phyloP scores from a whole-genome alignment of 2,329 filamentous ascomycete species.

The Curvularia sp. region DNA sequence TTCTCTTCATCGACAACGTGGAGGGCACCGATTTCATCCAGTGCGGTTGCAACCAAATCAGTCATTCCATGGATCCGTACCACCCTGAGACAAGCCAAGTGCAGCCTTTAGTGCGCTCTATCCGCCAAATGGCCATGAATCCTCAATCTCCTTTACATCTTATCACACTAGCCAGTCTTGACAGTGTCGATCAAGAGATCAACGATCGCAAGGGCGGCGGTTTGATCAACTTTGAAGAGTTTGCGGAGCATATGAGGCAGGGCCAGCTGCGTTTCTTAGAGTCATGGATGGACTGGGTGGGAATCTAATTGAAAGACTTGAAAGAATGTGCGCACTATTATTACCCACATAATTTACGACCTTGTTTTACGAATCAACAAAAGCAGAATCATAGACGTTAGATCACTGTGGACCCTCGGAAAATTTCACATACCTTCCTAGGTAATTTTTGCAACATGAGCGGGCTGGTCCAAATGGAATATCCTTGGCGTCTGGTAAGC shows the following conservation, averaged over 20 bases:
- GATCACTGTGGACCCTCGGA: neutral
- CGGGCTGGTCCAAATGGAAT: neutral
- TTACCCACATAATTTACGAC: neutral
- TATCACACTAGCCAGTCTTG: conserved; percentile 59
- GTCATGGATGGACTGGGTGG: conserved; percentile 85
- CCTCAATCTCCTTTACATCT: conserved; percentile 33
- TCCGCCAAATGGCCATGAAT: conserved; percentile 31
- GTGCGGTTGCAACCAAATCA: neutral
- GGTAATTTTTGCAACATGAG: neutral
- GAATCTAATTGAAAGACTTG: conserved; percentile 23
- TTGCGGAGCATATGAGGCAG: conserved; percentile 74
- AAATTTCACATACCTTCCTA: neutral
- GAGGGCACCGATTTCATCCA: conserved; percentile 3
- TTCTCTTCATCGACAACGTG: conserved; percentile 17
- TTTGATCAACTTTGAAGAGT: conserved; percentile 78
- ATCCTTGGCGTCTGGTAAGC: neutral
- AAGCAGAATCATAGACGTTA: neutral
- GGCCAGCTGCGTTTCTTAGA: conserved; percentile 76
- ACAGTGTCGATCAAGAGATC: conserved; percentile 72
- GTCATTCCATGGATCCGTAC: conserved; percentile 22
- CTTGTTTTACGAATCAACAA: neutral
- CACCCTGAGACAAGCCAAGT: conserved; percentile 22
- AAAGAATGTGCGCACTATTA: neutral
- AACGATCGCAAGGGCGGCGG: conserved; percentile 78
- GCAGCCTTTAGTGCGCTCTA: conserved; percentile 23